A percentile compares a stretch with the other conserved stretches of the same genome.
Evolutionary conservation across 2,329 filamentous ascomycete species (phyloP).

Genomic region (Neophaeococcomyces mojaviensis): DNA sequence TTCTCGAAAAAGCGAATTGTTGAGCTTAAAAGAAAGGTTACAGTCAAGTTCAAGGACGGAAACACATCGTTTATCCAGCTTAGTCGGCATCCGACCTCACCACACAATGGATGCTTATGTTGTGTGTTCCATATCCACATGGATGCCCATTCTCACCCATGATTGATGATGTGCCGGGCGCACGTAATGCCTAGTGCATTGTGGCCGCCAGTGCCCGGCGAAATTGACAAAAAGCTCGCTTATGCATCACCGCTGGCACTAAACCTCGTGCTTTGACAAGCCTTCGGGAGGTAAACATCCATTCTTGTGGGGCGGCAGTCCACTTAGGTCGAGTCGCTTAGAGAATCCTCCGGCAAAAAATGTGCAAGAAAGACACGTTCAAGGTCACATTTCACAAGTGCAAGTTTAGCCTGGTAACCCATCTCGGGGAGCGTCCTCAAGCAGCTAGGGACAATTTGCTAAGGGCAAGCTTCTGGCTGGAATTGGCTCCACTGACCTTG

Average conservation of each 20-base stretch:
- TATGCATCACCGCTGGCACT: conserved; percentile 7
- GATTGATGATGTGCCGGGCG: neutral
- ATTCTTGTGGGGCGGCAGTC: neutral
- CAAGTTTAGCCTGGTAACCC: neutral
- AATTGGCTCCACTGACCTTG: conserved; percentile 6
- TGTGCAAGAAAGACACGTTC: neutral
- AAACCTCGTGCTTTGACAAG: conserved; percentile 6
- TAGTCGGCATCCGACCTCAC: neutral
- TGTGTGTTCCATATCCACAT: conserved; percentile 5
- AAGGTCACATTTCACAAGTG: too few species aligned
- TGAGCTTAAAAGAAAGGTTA: conserved; percentile 6
- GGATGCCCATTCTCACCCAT: neutral
- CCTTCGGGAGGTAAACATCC: conserved; percentile 2
- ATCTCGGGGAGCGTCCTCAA: conserved; percentile 6
- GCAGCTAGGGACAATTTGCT: conserved; percentile 5
- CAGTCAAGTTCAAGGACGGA: neutral
- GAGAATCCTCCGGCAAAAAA: conserved; percentile 3
- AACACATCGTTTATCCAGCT: neutral
- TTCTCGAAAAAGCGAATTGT: neutral
- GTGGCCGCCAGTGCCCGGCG: neutral
- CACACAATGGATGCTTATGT: neutral
- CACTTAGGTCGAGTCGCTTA: conserved; percentile 7
- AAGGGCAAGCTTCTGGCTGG: conserved; percentile 2
- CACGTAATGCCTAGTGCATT: conserved; percentile 3
- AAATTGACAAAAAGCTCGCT: conserved; percentile 6